phyloP scores from a whole-genome alignment of 2,329 filamentous ascomycete species.

The Chaetomiaceae sp. region DNA sequence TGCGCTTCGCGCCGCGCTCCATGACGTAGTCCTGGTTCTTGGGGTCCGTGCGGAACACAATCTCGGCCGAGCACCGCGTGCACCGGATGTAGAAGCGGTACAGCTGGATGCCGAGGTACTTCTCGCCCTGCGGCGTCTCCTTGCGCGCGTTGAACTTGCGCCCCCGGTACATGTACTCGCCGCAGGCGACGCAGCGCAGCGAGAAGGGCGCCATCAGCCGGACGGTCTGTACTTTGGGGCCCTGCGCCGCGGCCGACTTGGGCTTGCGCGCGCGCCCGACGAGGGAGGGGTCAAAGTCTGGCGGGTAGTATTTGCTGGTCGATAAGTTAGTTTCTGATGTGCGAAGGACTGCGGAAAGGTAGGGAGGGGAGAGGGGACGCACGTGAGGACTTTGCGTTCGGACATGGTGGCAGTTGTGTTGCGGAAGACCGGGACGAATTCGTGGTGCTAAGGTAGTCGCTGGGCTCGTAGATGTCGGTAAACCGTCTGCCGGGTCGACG shows the following conservation, averaged over 20 bases:
- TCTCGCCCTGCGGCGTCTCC: constrained; percentile 79
- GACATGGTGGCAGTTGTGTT: constrained; percentile 31
- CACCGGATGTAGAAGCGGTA: constrained; percentile 89
- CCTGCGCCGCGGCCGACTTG: constrained; percentile 51
- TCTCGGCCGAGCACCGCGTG: constrained; percentile 77
- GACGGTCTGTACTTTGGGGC: constrained; percentile 77
- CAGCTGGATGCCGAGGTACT: constrained; percentile 82
- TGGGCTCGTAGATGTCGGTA: neutral
- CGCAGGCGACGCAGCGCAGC: constrained; percentile 57
- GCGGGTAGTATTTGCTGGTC: constrained; percentile 40
- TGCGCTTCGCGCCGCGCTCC: constrained; percentile 78
- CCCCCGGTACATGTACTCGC: constrained; percentile 60
- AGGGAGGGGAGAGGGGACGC: neutral
- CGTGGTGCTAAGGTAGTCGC: neutral
- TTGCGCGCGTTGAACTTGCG: constrained; percentile 95
- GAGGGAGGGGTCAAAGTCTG: constrained; percentile 84
- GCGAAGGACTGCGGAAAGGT: neutral
- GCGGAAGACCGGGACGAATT: neutral
- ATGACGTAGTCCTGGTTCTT: constrained; percentile 78
- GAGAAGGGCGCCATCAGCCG: constrained; percentile 85
- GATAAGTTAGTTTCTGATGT: neutral
- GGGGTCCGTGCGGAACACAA: constrained; percentile 90
- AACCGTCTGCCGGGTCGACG: no score
- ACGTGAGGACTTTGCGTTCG: constrained; percentile 37
- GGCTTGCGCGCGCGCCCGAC: constrained; percentile 63